phyloP scores from a whole-genome alignment of 208 protist species.

The Naegleria gruberi region DNA sequence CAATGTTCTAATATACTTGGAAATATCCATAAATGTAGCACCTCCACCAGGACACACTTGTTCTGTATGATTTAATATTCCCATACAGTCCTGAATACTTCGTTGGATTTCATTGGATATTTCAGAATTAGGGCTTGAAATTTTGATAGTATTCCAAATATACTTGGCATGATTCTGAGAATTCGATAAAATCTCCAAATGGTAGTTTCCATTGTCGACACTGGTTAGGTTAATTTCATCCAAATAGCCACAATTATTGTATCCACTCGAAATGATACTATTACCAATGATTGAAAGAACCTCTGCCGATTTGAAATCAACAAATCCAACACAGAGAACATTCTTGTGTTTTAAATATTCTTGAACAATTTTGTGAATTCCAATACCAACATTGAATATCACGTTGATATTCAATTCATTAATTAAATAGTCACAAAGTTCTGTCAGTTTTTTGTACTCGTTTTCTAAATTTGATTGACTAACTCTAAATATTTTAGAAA shows the following conservation, averaged over 20 bases:
- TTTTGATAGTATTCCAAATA: not conserved
- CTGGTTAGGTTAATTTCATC: too few species aligned
- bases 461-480: not conserved
- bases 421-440: not conserved
- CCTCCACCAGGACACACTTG: not conserved
- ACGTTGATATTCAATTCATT: not conserved
- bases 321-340: not conserved
- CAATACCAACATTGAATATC: not conserved
- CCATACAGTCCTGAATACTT: conserved; percentile 96
- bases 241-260: too few species aligned
- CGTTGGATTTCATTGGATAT: conserved; percentile 95
- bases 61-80: conserved; percentile 28
- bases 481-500: not conserved
- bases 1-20: not conserved
- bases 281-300: not conserved
- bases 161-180: not conserved
- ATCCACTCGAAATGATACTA: not conserved
- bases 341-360: not conserved
- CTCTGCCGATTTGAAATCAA: not conserved
- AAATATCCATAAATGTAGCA: not conserved
- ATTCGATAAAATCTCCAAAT: too few species aligned
- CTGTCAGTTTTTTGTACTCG: not conserved
- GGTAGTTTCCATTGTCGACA: too few species aligned
- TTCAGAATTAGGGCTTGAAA: conserved; percentile 83
- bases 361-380: not conserved